phyloP scores from a whole-genome alignment of 2,329 filamentous ascomycete genomes.

The Xylaria sp. region DNA sequence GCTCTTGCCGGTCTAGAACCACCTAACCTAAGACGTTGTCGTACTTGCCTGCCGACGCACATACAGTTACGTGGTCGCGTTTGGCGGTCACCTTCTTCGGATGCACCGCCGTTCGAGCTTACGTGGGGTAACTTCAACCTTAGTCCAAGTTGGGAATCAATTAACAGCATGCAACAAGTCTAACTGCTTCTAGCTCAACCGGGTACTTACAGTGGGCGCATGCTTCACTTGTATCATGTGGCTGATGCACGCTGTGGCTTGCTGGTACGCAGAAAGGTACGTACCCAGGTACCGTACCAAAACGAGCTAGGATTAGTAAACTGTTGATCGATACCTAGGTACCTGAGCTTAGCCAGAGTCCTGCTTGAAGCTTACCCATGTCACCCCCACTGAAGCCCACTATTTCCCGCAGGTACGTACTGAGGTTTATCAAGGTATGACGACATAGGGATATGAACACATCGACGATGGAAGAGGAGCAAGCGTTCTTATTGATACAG shows the following conservation, averaged over 20 bases:
- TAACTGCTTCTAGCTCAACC: no score
- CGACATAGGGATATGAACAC: constrained; percentile 32
- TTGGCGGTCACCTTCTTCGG: constrained; percentile 15
- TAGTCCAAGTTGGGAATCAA: not conserved
- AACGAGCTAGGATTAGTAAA: no score
- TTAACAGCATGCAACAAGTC: not conserved
- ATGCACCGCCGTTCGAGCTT: not conserved
- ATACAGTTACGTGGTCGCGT: constrained; percentile 26
- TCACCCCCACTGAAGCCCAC: constrained; percentile 4
- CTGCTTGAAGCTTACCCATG: constrained; percentile 2
- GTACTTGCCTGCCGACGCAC: constrained; percentile 1
- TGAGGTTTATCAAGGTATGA: constrained; percentile 14
- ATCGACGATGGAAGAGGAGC: constrained; percentile 11
- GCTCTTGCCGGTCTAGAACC: not conserved
- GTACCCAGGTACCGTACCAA: not conserved
- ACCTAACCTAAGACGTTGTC: not conserved
- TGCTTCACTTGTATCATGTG: not conserved
- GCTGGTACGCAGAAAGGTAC: not conserved
- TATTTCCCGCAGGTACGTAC: not conserved
- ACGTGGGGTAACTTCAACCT: constrained; percentile 15
- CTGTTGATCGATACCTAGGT: no score
- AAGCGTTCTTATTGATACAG: not conserved
- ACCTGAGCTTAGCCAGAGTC: not conserved
- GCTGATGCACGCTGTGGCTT: not conserved
- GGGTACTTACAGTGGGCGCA: no score